Conservation (phyloP, 2,329 filamentous ascomycete species). For the Penicillium sp. region DNA sequence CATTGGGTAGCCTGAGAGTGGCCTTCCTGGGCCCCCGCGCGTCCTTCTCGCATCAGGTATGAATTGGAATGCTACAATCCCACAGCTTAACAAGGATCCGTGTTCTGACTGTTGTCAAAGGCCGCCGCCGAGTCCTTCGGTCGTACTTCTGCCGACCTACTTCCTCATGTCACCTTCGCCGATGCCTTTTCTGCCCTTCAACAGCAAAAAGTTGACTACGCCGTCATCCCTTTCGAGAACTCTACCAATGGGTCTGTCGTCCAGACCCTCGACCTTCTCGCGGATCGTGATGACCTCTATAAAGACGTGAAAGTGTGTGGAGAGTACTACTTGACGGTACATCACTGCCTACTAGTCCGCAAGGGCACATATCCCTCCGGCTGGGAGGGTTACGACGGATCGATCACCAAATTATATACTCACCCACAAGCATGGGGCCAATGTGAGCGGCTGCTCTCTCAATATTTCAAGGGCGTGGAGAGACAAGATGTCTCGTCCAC, state of each 20-base stretch:
- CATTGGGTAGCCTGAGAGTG: constrained; percentile 25
- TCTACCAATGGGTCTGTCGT: constrained; percentile 91
- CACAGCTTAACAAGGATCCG: constrained; percentile 20
- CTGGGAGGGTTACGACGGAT: constrained; percentile 44
- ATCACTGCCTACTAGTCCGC: constrained; percentile 74
- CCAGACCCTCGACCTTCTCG: constrained; percentile 84
- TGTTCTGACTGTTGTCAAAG: constrained; percentile 35
- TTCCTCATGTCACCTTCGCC: constrained; percentile 39
- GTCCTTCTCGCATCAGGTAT: constrained; percentile 69
- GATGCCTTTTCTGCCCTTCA: constrained; percentile 82
- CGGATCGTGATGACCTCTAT: constrained; percentile 66
- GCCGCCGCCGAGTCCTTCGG: constrained; percentile 55
- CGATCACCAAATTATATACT: constrained; percentile 77
- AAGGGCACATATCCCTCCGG: constrained; percentile 25
- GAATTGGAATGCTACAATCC: constrained; percentile 5
- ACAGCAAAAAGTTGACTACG: constrained; percentile 60
- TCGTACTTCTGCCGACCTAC: constrained; percentile 27
- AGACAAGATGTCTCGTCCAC: constrained; percentile 82
- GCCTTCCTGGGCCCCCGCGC: constrained; percentile 64
- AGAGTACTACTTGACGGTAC: constrained; percentile 82
- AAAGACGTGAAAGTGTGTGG: constrained; percentile 71
- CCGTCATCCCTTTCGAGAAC: constrained; percentile 94
- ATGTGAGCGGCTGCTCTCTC: constrained; percentile 71
- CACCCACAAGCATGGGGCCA: constrained; percentile 97
- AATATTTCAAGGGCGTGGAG: constrained; percentile 70